A percentile compares a stretch with the other conserved stretches of the same genome.
These are phyloP conservation scores for Aspergillus caelatus DNA, from an alignment of 2,329 filamentous ascomycete species.

Conservation along the genomic window DNA sequence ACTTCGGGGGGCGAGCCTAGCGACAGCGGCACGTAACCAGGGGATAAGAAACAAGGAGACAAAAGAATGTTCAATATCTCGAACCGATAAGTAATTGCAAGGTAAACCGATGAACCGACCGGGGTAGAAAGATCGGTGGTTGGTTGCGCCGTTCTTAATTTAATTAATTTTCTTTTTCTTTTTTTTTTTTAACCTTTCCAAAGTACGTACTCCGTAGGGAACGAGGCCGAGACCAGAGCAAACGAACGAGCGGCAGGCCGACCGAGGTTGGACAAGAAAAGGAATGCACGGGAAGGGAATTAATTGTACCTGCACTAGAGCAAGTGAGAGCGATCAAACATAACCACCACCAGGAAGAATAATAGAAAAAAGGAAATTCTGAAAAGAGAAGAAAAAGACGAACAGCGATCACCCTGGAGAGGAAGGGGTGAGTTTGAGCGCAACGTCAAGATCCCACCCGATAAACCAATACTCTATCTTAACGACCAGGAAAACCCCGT, in stretches of 20 bases:
- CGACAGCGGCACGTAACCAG: slow-evolving; percentile 20
- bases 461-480: background rate
- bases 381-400: background rate
- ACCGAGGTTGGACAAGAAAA: slow-evolving; percentile 4
- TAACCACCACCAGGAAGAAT: background rate
- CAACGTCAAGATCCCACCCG: background rate
- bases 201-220: slow-evolving; percentile 5
- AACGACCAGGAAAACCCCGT: slow-evolving; percentile 1
- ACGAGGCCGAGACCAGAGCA: slow-evolving; percentile 10
- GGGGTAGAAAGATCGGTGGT: slow-evolving; percentile 2
- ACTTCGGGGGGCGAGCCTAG: slow-evolving; percentile 7
- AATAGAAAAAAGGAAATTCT: background rate
- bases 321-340: slow-evolving; percentile 2
- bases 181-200: slow-evolving; percentile 7
- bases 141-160: slow-evolving; percentile 8
- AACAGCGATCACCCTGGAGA: slow-evolving; percentile 1
- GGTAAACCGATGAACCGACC: background rate
- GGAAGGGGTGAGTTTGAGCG: slow-evolving; percentile 3
- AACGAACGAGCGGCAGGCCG: slow-evolving; percentile 20
- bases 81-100: slow-evolving; percentile 7
- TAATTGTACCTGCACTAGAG: background rate
- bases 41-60: slow-evolving; percentile 19
- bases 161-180: slow-evolving; percentile 11
- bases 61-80: slow-evolving; percentile 11
- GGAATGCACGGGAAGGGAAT: background rate